Conservation (phyloP, 2,329 filamentous ascomycete genomes). For the Colletotrichum sansevieriae region DNA sequence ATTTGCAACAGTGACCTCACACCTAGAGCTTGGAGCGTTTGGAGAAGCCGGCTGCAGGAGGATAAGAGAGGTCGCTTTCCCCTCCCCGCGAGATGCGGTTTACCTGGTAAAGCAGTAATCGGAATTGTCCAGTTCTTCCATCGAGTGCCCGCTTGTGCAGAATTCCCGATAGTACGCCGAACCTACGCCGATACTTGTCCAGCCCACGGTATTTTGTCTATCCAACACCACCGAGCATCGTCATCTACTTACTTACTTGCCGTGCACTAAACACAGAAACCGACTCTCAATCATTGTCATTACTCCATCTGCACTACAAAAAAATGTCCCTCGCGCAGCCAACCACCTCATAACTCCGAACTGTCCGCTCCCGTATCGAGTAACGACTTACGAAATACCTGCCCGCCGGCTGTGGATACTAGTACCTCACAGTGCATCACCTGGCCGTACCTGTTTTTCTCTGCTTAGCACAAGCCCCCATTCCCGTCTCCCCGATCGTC, state of each 20-base stretch:
- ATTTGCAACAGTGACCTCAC: constrained; percentile 34
- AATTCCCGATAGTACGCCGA: constrained; percentile 34
- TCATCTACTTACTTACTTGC: not conserved
- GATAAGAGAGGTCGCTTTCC: constrained; percentile 38
- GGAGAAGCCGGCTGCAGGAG: constrained; percentile 18
- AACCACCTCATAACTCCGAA: constrained; percentile 2
- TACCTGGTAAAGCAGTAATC: not conserved
- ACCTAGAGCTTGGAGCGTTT: constrained; percentile 4
- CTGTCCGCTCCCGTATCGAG: constrained; percentile 26
- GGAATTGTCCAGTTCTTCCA: constrained; percentile 2
- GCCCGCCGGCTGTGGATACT: constrained; percentile 33
- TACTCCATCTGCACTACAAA: not conserved
- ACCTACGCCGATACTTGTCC: constrained; percentile 20
- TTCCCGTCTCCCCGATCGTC: constrained; percentile 18
- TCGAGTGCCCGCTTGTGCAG: not conserved
- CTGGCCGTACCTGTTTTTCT: constrained; percentile 28
- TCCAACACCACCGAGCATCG: not conserved
- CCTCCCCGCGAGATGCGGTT: not conserved
- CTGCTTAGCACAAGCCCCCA: not conserved
- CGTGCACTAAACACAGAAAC: not conserved
- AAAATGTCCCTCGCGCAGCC: not conserved
- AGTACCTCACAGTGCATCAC: constrained; percentile 14
- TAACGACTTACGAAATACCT: constrained; percentile 35
- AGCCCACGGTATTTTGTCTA: constrained; percentile 14
- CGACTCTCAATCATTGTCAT: not conserved